Evolutionary conservation across 176 grass and related monocot species (phyloP).

Genomic region (Cocos nucifera): DNA sequence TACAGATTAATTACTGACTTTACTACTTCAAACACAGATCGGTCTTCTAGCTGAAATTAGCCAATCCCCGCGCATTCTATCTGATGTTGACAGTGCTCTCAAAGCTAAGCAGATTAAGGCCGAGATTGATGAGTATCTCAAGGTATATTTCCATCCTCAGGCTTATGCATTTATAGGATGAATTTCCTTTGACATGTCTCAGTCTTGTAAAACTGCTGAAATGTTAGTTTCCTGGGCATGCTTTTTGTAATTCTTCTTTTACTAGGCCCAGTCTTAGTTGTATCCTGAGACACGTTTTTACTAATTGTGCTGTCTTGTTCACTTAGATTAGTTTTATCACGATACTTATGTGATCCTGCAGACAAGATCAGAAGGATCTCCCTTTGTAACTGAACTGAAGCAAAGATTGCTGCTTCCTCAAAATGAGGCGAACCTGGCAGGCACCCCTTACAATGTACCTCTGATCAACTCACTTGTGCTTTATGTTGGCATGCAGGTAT

Average conservation of each 20-base stretch:
- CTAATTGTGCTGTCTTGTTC: no score
- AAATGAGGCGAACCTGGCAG: conserved; percentile 60
- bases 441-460: conserved; percentile 82
- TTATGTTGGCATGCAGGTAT: conserved; percentile 90
- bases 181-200: no score
- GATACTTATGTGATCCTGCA: neutral
- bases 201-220: no score
- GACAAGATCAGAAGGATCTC: conserved; percentile 64
- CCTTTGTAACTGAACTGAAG: conserved; percentile 70
- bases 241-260: no score
- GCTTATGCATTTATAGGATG: no score
- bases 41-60: conserved; percentile 88
- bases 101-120: conserved; percentile 81
- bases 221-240: no score
- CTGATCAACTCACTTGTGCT: conserved; percentile 89
- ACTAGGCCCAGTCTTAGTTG: no score
- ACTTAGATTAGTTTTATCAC: no score
- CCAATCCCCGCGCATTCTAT: conserved; percentile 75
- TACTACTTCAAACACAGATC: conserved; percentile 56
- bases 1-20: conserved; percentile 11
- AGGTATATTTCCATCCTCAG: conserved; percentile 25
- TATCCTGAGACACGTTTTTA: no score
- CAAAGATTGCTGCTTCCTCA: conserved; percentile 65
- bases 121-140: conserved; percentile 92
- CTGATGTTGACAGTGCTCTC: conserved; percentile 68